Base-by-base conservation (phyloP, 1,284 basidiomycete genomes). In the Rhodofomes roseus region DNA sequence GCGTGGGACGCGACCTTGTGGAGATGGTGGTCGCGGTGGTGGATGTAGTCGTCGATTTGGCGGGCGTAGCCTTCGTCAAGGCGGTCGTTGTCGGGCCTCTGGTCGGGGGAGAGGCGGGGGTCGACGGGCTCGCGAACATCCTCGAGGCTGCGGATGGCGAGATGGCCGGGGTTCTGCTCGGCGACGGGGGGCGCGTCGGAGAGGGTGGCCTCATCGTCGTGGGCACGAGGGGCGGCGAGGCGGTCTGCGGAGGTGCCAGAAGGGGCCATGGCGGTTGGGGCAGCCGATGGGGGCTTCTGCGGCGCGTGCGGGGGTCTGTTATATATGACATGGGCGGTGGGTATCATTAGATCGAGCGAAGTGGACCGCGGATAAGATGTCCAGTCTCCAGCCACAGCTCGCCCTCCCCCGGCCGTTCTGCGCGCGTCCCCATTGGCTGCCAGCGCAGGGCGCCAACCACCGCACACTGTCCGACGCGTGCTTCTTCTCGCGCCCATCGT, bases 11-110 rank as follows among this genome's bases (percentile, higher is more conserved):
- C 39, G 56, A 60, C 58, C 46, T 66, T 60, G 14, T 60, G 59
- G 25, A 53, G 54, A 25, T 56, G 63, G 54, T 70, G 66, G 34
- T 66, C 63, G 37, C 57, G 61, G 61, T 68, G 70, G 51, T 70
- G 68, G 0, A 70, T 59, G 53, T 66, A 65, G 50, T 70, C 70
- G 53, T 60, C 65, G 18, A 73, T 52, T 52, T 73, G 72, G 18
- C 60, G 64, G 2, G 60, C 57, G 29, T 66, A 68, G 16, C 65
- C 55, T 44, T 70, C 64, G 57, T 73, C 71, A 20, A 74, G 66
- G 25, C 63, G 56, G 2, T 64, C 66, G 43, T 63, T 60, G 43
- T 61, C 61, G 7, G 71, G 65, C 29, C 63, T 61, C 16, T 68
- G 63, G 6, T 60, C 57, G 4, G 66, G 64, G 18, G 59, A 48